Conservation (phyloP, 2,329 filamentous ascomycete genomes). For the Nigrospora osmanthi region DNA sequence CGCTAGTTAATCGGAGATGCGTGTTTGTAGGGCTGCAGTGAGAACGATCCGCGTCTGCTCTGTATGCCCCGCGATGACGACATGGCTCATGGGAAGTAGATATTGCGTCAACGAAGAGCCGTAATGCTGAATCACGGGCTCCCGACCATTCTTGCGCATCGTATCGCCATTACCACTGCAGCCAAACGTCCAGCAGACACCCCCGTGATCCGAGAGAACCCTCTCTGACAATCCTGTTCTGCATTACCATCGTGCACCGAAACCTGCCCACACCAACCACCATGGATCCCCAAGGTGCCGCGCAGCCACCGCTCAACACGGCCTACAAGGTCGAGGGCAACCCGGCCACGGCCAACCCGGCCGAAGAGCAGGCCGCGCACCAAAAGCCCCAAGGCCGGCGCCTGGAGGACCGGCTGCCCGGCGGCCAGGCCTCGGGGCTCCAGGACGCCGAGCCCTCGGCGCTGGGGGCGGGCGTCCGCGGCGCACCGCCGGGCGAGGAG, state of each 20-base stretch:
- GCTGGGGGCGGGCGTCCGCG: conserved; percentile 15
- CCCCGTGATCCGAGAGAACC: too few relatives aligned
- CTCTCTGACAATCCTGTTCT: too few relatives aligned
- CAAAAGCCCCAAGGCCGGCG: conserved; percentile 4
- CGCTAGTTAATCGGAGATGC: too few relatives aligned
- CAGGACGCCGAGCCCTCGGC: conserved; percentile 16
- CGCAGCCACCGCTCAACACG: conserved; percentile 15
- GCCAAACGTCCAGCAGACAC: too few relatives aligned
- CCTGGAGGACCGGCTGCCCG: conserved; percentile 12
- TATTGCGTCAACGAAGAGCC: too few relatives aligned
- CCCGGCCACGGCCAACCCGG: conserved; percentile 14
- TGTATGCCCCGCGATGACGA: not conserved
- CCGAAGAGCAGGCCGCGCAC: conserved; percentile 11
- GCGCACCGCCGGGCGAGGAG: conserved; percentile 16
- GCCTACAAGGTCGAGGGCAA: conserved; percentile 18
- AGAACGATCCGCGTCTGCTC: too few relatives aligned
- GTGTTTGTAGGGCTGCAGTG: too few relatives aligned
- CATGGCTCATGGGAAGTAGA: not conserved
- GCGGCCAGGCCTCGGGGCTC: conserved; percentile 6
- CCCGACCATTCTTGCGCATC: too few relatives aligned
- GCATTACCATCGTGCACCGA: not conserved
- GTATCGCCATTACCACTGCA: too few relatives aligned
- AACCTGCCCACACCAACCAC: not conserved
- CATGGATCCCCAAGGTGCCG: conserved; percentile 18
- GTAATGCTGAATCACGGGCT: too few relatives aligned